Evolutionary conservation across 352 stramenopile genomes (phyloP).

Genomic region (Hyphochytrium catenoides): DNA sequence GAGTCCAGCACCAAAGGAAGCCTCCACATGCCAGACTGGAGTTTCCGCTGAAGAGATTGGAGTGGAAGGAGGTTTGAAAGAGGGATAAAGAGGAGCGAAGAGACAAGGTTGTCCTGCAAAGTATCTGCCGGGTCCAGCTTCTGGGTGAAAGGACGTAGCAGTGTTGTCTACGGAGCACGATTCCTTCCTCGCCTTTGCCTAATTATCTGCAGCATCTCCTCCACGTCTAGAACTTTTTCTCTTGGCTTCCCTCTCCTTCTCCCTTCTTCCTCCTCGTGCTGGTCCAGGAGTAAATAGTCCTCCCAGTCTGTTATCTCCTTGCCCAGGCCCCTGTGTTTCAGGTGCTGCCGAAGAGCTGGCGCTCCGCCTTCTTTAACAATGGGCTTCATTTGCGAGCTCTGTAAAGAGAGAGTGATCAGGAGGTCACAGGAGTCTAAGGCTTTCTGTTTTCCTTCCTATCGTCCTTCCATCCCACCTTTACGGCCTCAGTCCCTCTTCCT

Average conservation of each 20-base stretch:
- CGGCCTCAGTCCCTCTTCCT: slow-evolving; percentile 7
- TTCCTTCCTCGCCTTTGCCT: not conserved
- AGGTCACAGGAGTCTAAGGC: not conserved
- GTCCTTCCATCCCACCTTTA: not conserved
- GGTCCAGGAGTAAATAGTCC: slow-evolving; percentile 28
- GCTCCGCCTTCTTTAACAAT: slow-evolving; percentile 6
- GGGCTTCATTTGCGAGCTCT: slow-evolving; percentile 17
- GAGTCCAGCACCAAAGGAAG: too few species aligned
- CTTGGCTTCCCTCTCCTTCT: slow-evolving; percentile 28
- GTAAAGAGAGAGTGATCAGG: too few species aligned
- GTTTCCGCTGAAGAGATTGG: too few species aligned
- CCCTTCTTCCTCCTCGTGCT: slow-evolving; percentile 30
- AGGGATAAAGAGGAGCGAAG: too few species aligned
- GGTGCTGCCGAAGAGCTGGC: slow-evolving; percentile 17
- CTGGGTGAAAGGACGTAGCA: too few species aligned
- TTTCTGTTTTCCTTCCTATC: not conserved
- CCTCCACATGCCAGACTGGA: too few species aligned
- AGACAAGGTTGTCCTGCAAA: too few species aligned
- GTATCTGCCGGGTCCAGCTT: too few species aligned
- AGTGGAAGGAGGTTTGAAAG: too few species aligned
- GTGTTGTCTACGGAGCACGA: not conserved
- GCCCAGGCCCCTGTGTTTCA: slow-evolving; percentile 19
- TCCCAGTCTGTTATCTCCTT: slow-evolving; percentile 40
- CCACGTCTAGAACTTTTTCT: slow-evolving; percentile 49
- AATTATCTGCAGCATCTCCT: slow-evolving; percentile 25